Percentiles rank a stretch among this genome's conserved stretches.
Evolutionary conservation across 257 asterid genomes (phyloP).

Genomic region (Solanum acaule): DNA sequence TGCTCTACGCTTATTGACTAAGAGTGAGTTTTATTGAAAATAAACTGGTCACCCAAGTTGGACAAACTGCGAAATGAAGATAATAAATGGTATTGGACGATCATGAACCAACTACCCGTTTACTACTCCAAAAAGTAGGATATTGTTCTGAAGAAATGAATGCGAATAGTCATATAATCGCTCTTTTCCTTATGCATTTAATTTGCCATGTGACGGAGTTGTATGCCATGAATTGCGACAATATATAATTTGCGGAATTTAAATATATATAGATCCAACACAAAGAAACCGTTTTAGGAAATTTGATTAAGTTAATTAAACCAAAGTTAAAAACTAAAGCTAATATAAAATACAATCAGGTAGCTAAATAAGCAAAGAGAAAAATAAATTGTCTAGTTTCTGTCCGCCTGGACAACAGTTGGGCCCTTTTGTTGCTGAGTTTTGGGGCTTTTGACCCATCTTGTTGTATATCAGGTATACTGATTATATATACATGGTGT

Average conservation of each 20-base stretch:
- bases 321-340: too few species aligned
- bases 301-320: too few species aligned
- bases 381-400: not conserved
- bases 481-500: too few species aligned
- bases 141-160: too few species aligned
- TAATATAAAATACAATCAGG: not conserved
- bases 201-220: not conserved
- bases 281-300: too few species aligned
- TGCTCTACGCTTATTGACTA: too few species aligned
- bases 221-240: not conserved
- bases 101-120: not conserved
- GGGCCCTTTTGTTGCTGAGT: not conserved
- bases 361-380: not conserved
- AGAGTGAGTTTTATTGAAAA: too few species aligned
- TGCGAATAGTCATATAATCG: not conserved
- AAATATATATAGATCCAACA: too few species aligned
- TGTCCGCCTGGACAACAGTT: not conserved
- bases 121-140: too few species aligned
- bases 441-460: not conserved
- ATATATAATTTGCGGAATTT: not conserved
- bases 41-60: too few species aligned
- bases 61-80: not conserved
- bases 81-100: not conserved
- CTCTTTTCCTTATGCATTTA: not conserved
- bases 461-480: not conserved